These are phyloP conservation scores for Platismatia glauca DNA, from an alignment of 495 filamentous ascomycete species.

Conservation along the genomic window DNA sequence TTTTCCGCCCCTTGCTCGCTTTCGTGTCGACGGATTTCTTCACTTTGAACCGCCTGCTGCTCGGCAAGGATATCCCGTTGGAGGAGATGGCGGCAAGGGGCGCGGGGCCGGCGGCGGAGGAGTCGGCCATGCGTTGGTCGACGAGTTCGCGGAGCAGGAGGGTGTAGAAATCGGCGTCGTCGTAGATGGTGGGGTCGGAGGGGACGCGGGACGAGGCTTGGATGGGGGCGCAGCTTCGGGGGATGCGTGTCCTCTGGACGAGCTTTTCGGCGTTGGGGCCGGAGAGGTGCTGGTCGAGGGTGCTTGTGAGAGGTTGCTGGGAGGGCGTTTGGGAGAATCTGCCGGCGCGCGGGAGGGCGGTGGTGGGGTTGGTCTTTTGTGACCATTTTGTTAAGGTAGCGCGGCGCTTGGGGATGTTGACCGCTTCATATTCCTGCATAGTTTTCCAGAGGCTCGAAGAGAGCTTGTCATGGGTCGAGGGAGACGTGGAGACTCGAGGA, in stretches of 20 bases:
- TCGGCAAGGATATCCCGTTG: conserved; percentile 21
- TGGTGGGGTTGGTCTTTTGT: conserved; percentile 39
- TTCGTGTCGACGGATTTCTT: conserved; percentile 82
- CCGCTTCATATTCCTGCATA: conserved; percentile 58
- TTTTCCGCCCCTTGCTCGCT: conserved; percentile 89
- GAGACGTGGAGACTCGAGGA: conserved; percentile 36
- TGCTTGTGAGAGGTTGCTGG: conserved; percentile 56
- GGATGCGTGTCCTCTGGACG: conserved; percentile 51
- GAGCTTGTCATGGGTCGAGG: conserved; percentile 28
- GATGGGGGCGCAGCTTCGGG: conserved; percentile 63
- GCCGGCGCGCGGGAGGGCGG: conserved; percentile 31
- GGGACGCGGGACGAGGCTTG: conserved; percentile 39
- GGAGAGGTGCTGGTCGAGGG: conserved; percentile 63
- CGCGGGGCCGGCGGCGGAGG: neutral
- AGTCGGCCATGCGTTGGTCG: conserved; percentile 58
- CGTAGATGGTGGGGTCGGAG: conserved; percentile 51
- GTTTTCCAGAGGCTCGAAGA: conserved; percentile 60
- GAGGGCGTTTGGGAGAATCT: conserved; percentile 37
- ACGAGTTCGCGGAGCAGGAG: conserved; percentile 84
- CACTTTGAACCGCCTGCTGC: conserved; percentile 35
- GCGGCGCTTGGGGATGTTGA: conserved; percentile 36
- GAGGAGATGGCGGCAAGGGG: conserved; percentile 4
- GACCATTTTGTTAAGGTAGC: conserved; percentile 42
- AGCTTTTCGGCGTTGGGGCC: conserved; percentile 55
- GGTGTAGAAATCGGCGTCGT: conserved; percentile 91